Conservation (phyloP, 208 protist genomes). For the Leishmania martiniquensis region DNA sequence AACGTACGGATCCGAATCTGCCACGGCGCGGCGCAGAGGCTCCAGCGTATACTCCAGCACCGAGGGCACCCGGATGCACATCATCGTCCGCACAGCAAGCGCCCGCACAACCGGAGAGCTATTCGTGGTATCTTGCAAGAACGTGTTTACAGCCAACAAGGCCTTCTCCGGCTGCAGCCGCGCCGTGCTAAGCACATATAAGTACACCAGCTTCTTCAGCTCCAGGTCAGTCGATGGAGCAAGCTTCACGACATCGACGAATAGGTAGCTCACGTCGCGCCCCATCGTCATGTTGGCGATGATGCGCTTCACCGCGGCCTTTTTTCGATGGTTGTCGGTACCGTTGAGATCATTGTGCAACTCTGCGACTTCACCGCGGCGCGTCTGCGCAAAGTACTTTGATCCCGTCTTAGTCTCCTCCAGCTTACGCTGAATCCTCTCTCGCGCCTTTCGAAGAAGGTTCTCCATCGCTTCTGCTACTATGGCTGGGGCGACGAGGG, state of each 20-base stretch:
- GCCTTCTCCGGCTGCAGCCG: conserved; percentile 98
- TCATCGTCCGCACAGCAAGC: conserved; percentile 99
- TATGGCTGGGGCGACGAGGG: neutral
- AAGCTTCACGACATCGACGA: conserved; percentile 98
- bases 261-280: conserved; percentile 97
- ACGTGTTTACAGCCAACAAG: conserved; percentile 99
- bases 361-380: conserved; percentile 92
- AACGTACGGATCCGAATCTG: conserved; percentile 99
- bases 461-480: conserved; percentile 47
- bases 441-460: conserved; percentile 72
- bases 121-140: conserved; percentile 95
- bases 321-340: conserved; percentile 88
- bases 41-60: conserved; percentile 98
- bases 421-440: conserved; percentile 77
- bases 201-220: conserved; percentile 99
- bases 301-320: conserved; percentile 98
- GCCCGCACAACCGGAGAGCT: conserved; percentile 97
- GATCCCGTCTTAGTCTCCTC: conserved; percentile 51
- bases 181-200: conserved; percentile 99
- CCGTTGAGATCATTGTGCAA: conserved; percentile 93
- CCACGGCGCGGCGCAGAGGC: conserved; percentile 92
- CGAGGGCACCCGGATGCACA: conserved; percentile 98
- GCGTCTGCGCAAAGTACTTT: conserved; percentile 82
- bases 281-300: conserved; percentile 99
- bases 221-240: conserved; percentile 98